Evolutionary conservation across 225 moss, liverwort and hornwort genomes (phyloP).

Genomic region (Takakia lepidozioides): DNA sequence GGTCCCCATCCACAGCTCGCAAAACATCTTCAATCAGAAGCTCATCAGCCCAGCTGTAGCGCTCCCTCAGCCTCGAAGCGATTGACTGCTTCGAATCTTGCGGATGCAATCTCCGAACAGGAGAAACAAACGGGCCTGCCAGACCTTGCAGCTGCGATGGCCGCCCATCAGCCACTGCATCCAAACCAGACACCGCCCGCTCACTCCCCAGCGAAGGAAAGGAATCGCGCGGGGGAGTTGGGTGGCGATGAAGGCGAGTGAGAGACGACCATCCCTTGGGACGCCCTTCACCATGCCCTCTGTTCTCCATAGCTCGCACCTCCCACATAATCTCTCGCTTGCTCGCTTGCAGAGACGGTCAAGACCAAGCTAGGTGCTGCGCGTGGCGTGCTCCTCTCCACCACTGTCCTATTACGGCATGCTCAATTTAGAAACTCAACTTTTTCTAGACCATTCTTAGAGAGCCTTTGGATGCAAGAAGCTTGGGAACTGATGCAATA

Average conservation of each 20-base stretch:
- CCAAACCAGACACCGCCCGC: not conserved
- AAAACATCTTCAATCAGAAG: conserved; percentile 37
- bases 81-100: not conserved
- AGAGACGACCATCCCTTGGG: conserved; percentile 49
- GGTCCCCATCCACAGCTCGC: conserved; percentile 30
- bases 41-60: conserved; percentile 42
- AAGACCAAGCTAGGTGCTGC: too few species aligned
- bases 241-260: conserved; percentile 22
- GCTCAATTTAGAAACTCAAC: too few species aligned
- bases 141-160: not conserved
- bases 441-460: too few species aligned
- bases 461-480: too few species aligned
- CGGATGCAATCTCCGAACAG: not conserved
- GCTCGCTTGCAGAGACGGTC: too few species aligned
- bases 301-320: not conserved
- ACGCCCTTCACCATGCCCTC: conserved; percentile 3
- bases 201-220: conserved; percentile 22
- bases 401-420: too few species aligned
- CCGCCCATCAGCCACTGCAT: not conserved
- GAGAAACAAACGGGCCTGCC: not conserved
- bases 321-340: too few species aligned
- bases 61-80: conserved; percentile 26
- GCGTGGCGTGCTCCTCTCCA: too few species aligned
- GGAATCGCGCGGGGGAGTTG: conserved; percentile 6
- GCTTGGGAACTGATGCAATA: too few species aligned